phyloP scores from a whole-genome alignment of 106 monocot genomes.

The Amphibolis antarctica region DNA sequence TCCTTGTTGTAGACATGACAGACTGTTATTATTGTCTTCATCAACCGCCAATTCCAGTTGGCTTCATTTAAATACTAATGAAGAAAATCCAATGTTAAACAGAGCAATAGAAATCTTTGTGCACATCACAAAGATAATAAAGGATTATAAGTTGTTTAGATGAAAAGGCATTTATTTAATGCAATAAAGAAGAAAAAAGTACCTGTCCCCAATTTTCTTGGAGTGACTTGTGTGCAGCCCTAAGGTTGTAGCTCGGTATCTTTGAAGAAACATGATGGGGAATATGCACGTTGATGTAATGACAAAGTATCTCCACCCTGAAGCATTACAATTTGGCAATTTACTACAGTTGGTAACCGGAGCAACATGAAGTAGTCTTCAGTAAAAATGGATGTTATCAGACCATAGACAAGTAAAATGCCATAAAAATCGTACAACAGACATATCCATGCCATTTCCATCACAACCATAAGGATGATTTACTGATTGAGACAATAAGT shows the following conservation, averaged over 20 bases:
- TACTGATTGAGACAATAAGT: no score
- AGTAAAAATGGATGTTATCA: no score
- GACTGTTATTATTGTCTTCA: slow-evolving; percentile 95
- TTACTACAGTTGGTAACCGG: background rate
- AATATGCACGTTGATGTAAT: slow-evolving; percentile 90
- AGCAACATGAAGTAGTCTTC: background rate
- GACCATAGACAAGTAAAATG: no score
- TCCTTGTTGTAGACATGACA: slow-evolving; percentile 88
- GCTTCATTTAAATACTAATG: slow-evolving; percentile 69
- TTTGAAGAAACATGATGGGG: slow-evolving; percentile 92
- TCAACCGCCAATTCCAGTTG: slow-evolving; percentile 93
- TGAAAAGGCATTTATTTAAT: background rate
- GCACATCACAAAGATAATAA: slow-evolving; percentile 2
- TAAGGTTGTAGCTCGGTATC: slow-evolving; percentile 86
- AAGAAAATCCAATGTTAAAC: background rate
- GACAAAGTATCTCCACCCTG: slow-evolving; percentile 93
- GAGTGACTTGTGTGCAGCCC: slow-evolving; percentile 65
- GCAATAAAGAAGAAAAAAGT: background rate
- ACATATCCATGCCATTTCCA: no score
- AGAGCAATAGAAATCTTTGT: background rate
- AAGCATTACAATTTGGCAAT: background rate
- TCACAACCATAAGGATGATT: no score
- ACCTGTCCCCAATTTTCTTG: slow-evolving; percentile 95
- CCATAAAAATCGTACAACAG: no score
- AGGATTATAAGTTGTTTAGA: background rate